Conservation (phyloP, 2,329 filamentous ascomycete species). For the Fusarium mangiferae region DNA sequence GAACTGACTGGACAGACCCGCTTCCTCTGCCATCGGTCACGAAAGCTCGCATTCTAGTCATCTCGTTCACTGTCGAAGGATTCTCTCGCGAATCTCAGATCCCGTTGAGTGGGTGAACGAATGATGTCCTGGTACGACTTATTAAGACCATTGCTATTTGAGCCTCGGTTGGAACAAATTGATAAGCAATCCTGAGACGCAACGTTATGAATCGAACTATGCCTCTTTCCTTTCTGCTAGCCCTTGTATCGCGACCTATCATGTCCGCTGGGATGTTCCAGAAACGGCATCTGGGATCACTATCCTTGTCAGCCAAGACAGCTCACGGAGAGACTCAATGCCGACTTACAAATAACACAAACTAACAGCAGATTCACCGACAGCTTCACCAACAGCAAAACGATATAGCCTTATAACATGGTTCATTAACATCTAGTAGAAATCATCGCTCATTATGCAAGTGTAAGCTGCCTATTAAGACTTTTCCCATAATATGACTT, state of each 20-base stretch:
- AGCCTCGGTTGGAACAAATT: not conserved
- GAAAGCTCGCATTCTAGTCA: slow-evolving; percentile 5
- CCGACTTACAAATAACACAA: not conserved
- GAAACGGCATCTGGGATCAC: not conserved
- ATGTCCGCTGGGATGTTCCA: not conserved
- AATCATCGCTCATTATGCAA: slow-evolving; percentile 29
- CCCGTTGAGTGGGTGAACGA: not conserved
- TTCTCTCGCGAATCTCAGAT: not conserved
- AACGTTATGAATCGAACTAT: not conserved
- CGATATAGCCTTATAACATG: not conserved
- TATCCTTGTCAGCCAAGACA: not conserved
- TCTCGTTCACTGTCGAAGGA: not conserved
- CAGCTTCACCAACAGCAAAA: not conserved
- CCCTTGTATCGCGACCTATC: not conserved
- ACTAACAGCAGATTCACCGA: not conserved
- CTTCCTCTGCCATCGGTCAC: not conserved
- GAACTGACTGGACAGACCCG: not conserved
- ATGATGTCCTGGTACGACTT: not conserved
- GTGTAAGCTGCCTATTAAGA: slow-evolving; percentile 14
- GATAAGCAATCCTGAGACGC: not conserved
- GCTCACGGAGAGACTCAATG: not conserved
- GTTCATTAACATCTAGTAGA: slow-evolving; percentile 23
- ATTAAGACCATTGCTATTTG: no score
- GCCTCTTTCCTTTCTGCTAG: not conserved
- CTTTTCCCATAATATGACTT: slow-evolving; percentile 3